A percentile compares a stretch with the other conserved stretches of the same genome.
Evolutionary conservation across 805 yeast genomes (phyloP).

Genomic region (Candida railenensis): DNA sequence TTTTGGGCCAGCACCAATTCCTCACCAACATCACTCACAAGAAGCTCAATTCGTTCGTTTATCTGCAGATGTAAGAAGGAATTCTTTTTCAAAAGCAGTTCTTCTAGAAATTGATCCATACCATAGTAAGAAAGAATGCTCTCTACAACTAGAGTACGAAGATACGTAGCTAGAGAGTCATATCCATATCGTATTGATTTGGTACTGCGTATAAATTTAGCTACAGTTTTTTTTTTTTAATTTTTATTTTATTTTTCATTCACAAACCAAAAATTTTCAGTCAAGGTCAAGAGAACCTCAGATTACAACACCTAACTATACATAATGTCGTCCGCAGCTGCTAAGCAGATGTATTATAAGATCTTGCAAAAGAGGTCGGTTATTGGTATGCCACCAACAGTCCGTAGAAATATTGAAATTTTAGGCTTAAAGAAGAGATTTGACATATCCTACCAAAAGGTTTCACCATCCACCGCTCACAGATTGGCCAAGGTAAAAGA

Average conservation of each 20-base stretch:
- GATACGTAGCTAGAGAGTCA: neutral
- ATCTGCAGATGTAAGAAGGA: neutral
- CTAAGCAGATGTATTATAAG: slow-evolving; percentile 39
- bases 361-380: slow-evolving; percentile 78
- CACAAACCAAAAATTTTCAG: neutral
- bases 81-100: neutral
- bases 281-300: neutral
- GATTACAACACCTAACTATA: too few species aligned
- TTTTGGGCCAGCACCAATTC: neutral
- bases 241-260: neutral
- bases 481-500: slow-evolving; percentile 81
- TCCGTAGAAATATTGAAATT: slow-evolving; percentile 61
- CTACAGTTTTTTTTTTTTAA: neutral
- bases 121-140: neutral
- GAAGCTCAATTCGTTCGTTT: neutral
- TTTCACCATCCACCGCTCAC: slow-evolving; percentile 81
- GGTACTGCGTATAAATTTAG: neutral
- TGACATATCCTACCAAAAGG: slow-evolving; percentile 67
- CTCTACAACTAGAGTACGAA: neutral
- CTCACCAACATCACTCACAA: neutral
- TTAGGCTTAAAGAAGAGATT: slow-evolving; percentile 79
- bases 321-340: slow-evolving; percentile 11
- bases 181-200: too few species aligned
- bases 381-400: slow-evolving; percentile 76
- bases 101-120: slow-evolving; percentile 6